Base-by-base conservation (phyloP, 2,329 filamentous ascomycete species). In the Elsinoe australis region DNA sequence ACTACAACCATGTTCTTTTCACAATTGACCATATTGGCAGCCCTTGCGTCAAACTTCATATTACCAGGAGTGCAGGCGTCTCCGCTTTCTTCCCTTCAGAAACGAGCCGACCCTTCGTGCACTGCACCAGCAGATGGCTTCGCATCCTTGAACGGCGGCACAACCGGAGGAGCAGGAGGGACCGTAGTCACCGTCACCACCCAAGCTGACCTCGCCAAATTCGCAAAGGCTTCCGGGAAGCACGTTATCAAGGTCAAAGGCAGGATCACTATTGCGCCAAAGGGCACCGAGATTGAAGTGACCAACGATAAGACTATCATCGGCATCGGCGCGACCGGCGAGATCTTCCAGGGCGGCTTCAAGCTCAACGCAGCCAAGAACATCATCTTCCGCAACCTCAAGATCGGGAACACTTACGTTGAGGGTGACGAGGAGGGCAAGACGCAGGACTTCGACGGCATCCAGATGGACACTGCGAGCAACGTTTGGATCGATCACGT, bases 401-500 rank as follows among this genome's bases (percentile, higher is more conserved):
- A 56, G 38, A 53, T 56, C 15, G 52, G 54, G 5, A 50, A 47
- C 28, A 39, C 52, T 15, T 44, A 36, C 10, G 35, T 50, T n/a
- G 29, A 42, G n/a, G 39, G 44, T 4, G 48, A 50, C 18, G 52
- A 50, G 48, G 54, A 56, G 17, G 53, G 52, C 7, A 55, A 58
- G 42, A 55, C 53, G 15, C 52, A 55, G 29, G 56, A 58, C 29
- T 56, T 51, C 51, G 56, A 58, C 45, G 54, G 54, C 17, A 58
- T 58, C n/a, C 56, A 58, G 12, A 53, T 55, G 31, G 56, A 58
- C 47, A 54, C 54, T 12, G 53, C 51, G 5, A 47, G 39, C 17
- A 56, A 58, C 18, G 55, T 58, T 24, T 58, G 56, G 56, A 52
- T 58, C 31, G 56, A 58, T 44, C 56, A 56, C 26, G 51, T 55